Evolutionary conservation across 2,329 filamentous ascomycete genomes (phyloP).

Genomic region (Aspergillus intermedius): DNA sequence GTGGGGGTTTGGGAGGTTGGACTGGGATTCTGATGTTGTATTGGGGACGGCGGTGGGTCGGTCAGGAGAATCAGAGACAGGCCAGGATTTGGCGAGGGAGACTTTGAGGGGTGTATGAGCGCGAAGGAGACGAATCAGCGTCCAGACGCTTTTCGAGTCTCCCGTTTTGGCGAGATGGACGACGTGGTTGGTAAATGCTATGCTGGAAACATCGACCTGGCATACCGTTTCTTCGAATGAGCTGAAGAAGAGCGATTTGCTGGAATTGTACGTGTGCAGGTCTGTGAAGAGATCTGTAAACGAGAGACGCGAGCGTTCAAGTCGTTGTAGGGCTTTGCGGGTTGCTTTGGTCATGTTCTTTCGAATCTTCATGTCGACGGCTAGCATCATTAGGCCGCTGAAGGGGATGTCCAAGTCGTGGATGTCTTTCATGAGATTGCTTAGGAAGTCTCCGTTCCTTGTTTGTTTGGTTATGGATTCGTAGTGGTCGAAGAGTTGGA

Average conservation of each 20-base stretch:
- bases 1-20: constrained; percentile 24
- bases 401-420: constrained; percentile 25
- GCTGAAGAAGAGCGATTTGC: constrained; percentile 19
- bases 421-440: constrained; percentile 21
- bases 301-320: constrained; percentile 22
- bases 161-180: constrained; percentile 26
- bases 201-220: constrained; percentile 28
- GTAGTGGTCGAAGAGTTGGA: constrained; percentile 23
- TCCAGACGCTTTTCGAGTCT: constrained; percentile 19
- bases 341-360: constrained; percentile 17
- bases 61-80: constrained; percentile 16
- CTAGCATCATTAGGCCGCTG: constrained; percentile 23
- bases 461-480: constrained; percentile 11
- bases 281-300: constrained; percentile 24
- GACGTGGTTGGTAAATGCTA: constrained; percentile 24
- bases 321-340: constrained; percentile 16
- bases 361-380: constrained; percentile 20
- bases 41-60: constrained; percentile 6
- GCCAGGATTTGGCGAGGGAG: constrained; percentile 28
- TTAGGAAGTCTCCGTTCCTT: constrained; percentile 17
- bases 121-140: constrained; percentile 28
- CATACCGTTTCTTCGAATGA: constrained; percentile 26
- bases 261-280: constrained; percentile 19
- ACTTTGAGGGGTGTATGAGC: constrained; percentile 34
- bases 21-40: constrained; percentile 14